These are phyloP conservation scores for Chamaecrista fasciculata DNA, from an alignment of 306 rosid species.

Conservation along the genomic window DNA sequence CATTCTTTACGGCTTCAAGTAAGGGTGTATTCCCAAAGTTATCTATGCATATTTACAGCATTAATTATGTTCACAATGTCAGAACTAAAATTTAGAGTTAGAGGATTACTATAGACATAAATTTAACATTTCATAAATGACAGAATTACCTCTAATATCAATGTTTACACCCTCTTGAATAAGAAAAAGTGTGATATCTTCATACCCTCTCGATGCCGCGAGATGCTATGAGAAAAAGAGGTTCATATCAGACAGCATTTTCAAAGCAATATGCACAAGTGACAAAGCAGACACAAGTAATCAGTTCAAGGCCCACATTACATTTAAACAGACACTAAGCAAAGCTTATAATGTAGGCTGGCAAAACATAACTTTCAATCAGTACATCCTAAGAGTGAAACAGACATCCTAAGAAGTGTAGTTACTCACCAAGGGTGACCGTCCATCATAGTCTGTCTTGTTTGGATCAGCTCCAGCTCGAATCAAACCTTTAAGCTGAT, in stretches of 20 bases:
- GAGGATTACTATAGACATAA: background rate
- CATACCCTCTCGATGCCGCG: conserved; percentile 87
- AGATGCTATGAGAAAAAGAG: conserved; percentile 61
- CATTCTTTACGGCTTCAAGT: conserved; percentile 85
- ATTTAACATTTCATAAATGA: background rate
- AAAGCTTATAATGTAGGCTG: background rate
- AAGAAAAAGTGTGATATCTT: conserved; percentile 66
- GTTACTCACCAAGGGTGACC: conserved; percentile 82
- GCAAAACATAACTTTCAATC: background rate
- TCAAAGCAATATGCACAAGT: background rate
- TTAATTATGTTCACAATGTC: background rate
- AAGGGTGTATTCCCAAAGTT: conserved; percentile 84
- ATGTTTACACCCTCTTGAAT: conserved; percentile 66
- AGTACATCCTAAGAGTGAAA: background rate
- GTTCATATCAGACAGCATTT: conserved; percentile 24
- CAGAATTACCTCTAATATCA: conserved; percentile 53
- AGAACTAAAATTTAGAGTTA: conserved; percentile 1
- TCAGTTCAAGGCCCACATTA: too few species aligned
- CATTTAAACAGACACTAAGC: background rate
- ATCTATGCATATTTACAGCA: conserved; percentile 43
- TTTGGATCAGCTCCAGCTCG: conserved; percentile 95
- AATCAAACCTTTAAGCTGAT: conserved; percentile 71
- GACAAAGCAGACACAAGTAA: background rate
- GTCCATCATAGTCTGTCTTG: conserved; percentile 94
- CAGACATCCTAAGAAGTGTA: conserved; percentile 26